A percentile compares a stretch with the other conserved stretches of the same genome.
phyloP scores from a whole-genome alignment of 2,329 filamentous ascomycete species.

The Fusarium multiceps region DNA sequence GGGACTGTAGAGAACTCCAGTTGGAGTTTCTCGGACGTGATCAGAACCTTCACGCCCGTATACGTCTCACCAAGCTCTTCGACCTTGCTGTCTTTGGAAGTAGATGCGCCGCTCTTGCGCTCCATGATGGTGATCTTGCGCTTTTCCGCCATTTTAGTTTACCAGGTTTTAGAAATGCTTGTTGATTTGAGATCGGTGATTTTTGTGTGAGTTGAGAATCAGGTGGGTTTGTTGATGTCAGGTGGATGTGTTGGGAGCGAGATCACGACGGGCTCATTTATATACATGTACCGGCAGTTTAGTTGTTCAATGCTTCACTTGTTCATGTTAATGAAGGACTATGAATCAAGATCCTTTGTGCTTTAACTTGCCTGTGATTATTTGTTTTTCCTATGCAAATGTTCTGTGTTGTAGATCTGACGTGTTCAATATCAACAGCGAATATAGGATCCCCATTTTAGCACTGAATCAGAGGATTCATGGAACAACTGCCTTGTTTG shows the following conservation, averaged over 20 bases:
- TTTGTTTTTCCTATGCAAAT: not conserved
- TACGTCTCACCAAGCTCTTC: not conserved
- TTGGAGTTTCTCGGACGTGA: not conserved
- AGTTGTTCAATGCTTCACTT: not conserved
- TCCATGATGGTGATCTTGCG: not conserved
- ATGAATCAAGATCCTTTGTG: not conserved
- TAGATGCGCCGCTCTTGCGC: not conserved
- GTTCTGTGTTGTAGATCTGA: not conserved
- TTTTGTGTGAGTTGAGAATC: not conserved
- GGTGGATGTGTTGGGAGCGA: not conserved
- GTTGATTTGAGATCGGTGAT: not conserved
- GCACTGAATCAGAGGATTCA: not conserved
- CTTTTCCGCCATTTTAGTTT: not conserved
- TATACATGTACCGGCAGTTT: accelerated
- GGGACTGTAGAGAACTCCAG: not conserved
- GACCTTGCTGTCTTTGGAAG: not conserved
- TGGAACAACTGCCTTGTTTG: not conserved
- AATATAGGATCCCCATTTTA: not conserved
- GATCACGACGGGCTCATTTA: not conserved
- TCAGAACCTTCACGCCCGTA: not conserved
- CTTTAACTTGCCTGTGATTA: not conserved
- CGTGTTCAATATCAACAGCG: not conserved
- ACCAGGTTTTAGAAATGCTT: not conserved
- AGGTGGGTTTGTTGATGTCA: not conserved
- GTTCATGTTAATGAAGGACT: accelerated